A percentile compares a stretch with the other conserved stretches of the same genome.
Conservation (phyloP, 1,284 basidiomycete species). For the Cutaneotrichosporon sp. region DNA sequence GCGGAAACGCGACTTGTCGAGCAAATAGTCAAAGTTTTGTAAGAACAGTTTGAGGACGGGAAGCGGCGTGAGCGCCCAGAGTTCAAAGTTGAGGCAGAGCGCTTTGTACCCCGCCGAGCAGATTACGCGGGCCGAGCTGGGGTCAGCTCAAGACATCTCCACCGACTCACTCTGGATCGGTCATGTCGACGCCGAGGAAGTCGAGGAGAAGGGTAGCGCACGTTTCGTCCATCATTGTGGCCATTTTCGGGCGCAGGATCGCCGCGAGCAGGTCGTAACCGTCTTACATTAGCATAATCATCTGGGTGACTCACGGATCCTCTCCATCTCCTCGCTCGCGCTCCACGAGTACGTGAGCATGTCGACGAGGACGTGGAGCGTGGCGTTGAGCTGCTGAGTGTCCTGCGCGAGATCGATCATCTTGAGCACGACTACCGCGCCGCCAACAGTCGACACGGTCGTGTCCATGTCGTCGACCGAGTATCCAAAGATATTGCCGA, state of each 20-base stretch:
- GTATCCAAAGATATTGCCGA: slow-evolving; percentile 61
- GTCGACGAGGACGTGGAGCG: slow-evolving; percentile 68
- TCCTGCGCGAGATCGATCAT: slow-evolving; percentile 75
- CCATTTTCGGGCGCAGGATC: slow-evolving; percentile 65
- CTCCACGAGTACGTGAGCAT: slow-evolving; percentile 79
- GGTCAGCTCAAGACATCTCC: slow-evolving; percentile 4
- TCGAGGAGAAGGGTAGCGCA: slow-evolving; percentile 72
- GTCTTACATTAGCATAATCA: slow-evolving; percentile 50
- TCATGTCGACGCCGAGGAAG: slow-evolving; percentile 76
- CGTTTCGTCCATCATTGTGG: slow-evolving; percentile 67
- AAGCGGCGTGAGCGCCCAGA: slow-evolving; percentile 69
- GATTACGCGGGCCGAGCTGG: slow-evolving; percentile 69
- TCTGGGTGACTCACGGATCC: slow-evolving; percentile 57
- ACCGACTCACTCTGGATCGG: slow-evolving; percentile 63
- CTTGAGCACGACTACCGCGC: slow-evolving; percentile 66
- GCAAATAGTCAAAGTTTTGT: slow-evolving; percentile 66
- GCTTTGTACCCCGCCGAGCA: slow-evolving; percentile 77
- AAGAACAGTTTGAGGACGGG: slow-evolving; percentile 72
- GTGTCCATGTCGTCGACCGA: slow-evolving; percentile 64
- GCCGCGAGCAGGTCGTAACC: slow-evolving; percentile 81
- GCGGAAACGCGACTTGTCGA: slow-evolving; percentile 64
- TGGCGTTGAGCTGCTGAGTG: slow-evolving; percentile 64
- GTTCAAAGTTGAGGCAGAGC: slow-evolving; percentile 80
- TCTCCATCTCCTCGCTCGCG: slow-evolving; percentile 86
- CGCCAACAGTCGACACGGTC: slow-evolving; percentile 76